These are phyloP conservation scores for Colletotrichum cereale DNA, from an alignment of 2,329 filamentous ascomycete species.

Conservation along the genomic window DNA sequence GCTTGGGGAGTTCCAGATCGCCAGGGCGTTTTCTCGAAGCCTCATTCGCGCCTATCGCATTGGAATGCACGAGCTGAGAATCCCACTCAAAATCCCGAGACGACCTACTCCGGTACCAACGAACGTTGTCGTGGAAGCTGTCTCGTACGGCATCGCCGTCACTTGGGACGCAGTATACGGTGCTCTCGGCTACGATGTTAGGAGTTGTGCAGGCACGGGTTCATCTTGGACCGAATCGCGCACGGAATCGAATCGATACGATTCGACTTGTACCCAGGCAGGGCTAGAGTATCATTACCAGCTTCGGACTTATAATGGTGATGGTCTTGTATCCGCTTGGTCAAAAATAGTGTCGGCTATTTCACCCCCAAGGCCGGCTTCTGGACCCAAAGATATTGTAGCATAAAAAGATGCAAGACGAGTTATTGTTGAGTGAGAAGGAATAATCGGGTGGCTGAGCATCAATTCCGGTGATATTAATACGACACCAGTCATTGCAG, in stretches of 20 bases:
- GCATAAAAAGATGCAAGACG: slow-evolving; percentile 29
- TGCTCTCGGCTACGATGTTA: slow-evolving; percentile 42
- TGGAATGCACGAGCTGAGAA: slow-evolving; percentile 42
- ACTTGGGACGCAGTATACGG: slow-evolving; percentile 45
- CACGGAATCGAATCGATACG: slow-evolving; percentile 2
- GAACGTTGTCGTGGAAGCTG: slow-evolving; percentile 34
- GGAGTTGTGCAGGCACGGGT: neutral
- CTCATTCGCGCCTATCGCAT: slow-evolving; percentile 46
- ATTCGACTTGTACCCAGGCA: slow-evolving; percentile 24
- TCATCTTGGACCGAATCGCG: slow-evolving; percentile 15
- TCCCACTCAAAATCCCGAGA: slow-evolving; percentile 43
- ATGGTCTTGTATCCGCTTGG: slow-evolving; percentile 32
- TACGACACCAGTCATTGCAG: neutral
- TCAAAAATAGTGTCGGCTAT: slow-evolving; percentile 2
- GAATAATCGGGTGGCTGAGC: neutral
- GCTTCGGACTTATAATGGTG: slow-evolving; percentile 34
- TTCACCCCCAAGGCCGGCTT: neutral
- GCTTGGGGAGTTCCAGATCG: slow-evolving; percentile 57
- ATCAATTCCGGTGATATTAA: slow-evolving; percentile 9
- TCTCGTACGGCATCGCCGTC: slow-evolving; percentile 39
- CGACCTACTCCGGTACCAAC: slow-evolving; percentile 39
- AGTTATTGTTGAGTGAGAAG: neutral
- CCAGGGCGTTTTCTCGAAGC: slow-evolving; percentile 52
- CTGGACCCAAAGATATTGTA: neutral
- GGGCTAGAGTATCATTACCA: slow-evolving; percentile 32